These are phyloP conservation scores for Pleurotus eryngii DNA, from an alignment of 768 basidiomycete species.

Conservation along the genomic window DNA sequence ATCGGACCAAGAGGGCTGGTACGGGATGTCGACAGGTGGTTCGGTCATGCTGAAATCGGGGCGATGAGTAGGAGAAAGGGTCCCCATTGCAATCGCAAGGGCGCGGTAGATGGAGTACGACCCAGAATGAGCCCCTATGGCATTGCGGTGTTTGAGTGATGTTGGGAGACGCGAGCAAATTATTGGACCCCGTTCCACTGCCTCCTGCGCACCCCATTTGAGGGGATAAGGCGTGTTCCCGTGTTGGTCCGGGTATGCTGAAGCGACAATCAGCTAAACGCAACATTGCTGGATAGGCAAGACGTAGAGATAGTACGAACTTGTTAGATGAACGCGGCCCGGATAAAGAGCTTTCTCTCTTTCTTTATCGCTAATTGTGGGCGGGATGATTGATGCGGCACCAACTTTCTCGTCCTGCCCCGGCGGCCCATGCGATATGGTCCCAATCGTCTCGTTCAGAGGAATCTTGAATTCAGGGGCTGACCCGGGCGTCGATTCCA, in stretches of 20 bases:
- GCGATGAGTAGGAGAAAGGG: conserved; percentile 74
- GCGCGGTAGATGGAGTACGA: conserved; percentile 95
- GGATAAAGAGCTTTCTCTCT: conserved; percentile 78
- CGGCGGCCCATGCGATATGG: not conserved
- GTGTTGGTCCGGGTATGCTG: conserved; percentile 88
- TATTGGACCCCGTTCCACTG: conserved; percentile 75
- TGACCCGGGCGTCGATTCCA: not conserved
- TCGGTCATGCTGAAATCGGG: conserved; percentile 82
- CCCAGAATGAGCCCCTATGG: conserved; percentile 91
- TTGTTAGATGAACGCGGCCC: conserved; percentile 78
- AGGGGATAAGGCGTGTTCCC: conserved; percentile 80
- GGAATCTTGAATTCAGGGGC: not conserved
- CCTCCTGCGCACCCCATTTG: conserved; percentile 73
- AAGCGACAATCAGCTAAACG: not conserved
- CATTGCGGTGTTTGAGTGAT: conserved; percentile 88
- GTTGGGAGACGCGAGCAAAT: conserved; percentile 82
- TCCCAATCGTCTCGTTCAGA: not conserved
- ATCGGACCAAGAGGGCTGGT: conserved; percentile 75
- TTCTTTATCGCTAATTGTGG: conserved; percentile 46
- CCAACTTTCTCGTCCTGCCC: not conserved
- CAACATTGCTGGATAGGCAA: not conserved
- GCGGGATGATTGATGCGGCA: too few species aligned
- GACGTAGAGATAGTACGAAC: conserved; percentile 40
- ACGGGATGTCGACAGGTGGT: conserved; percentile 78
- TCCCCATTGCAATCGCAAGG: conserved; percentile 86